Evolutionary conservation across 148 eudicot genomes (phyloP), one percentile per base, ranked within the genome.

Genomic region (Rhododendron kiyosumense): DNA sequence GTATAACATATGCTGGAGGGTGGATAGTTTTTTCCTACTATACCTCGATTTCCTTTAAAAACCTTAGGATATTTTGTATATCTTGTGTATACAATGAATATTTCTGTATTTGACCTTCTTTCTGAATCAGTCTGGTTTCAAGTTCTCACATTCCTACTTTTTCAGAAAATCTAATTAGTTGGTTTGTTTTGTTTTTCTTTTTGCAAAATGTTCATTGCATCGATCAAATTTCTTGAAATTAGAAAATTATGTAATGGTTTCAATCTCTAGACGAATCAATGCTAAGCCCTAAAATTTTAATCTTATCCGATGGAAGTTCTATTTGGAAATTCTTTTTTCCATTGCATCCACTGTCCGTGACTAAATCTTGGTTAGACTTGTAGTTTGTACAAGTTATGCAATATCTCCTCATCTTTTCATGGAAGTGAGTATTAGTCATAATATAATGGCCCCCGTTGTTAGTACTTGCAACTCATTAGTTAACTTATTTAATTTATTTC

Each of bases 1-100:
- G 88, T 87, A 83, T 32, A 30, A 82, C 17, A 26, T 49, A 59
- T 82, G 82, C 65, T 83, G 52, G 81, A 81, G 20, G 79, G 57
- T 81, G 67, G n/a, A 52, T 71, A 28, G 11, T 49, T 38, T n/a
- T 84, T 48, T 76, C 41, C 73, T 38, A n/a, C 13, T 52, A 3
- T 75, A 26, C 71, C 43, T 51, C 12, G 14, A 34, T 24, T 46
- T 84, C 80, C 22, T 30, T 51, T 52, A 75, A 4, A 49, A 71
- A 84, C 49, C 28, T 20, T 83, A 12, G 36, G 12, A 49, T 24
- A n/a, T 73, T 84, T 36, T 84, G 41, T 46, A 84, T 46, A 15
- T 48, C 0, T 24, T 61, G 30, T 63, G 34, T 71, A 71, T 71
- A 14, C 76, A 30, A 13, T 13, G 12, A 30, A 30, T 32, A 28